phyloP scores from a whole-genome alignment of 306 rosid genomes.

The Trifolium fragiferum region DNA sequence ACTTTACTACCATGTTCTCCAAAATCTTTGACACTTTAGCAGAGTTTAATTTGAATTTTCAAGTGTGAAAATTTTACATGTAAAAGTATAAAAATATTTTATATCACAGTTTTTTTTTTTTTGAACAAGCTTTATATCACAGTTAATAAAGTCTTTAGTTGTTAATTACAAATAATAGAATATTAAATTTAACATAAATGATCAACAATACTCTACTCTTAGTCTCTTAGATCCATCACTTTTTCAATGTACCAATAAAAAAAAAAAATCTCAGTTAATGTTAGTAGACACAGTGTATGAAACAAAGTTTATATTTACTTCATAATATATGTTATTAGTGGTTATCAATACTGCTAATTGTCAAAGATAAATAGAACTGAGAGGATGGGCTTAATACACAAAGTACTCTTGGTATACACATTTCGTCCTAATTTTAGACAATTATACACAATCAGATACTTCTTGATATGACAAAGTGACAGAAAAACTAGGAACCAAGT shows the following conservation, averaged over 20 bases:
- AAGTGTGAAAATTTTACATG: too few relatives aligned
- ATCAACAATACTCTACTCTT: not conserved
- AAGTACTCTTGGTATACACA: not conserved
- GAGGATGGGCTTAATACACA: not conserved
- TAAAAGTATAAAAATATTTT: too few relatives aligned
- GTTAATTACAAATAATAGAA: too few relatives aligned
- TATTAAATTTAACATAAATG: too few relatives aligned
- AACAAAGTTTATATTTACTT: not conserved
- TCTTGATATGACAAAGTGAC: constrained; percentile 8
- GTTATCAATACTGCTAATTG: not conserved
- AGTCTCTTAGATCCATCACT: too few relatives aligned
- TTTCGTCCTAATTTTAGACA: constrained; percentile 11
- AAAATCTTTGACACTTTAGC: too few relatives aligned
- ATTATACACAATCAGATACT: constrained; percentile 18
- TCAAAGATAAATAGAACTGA: not conserved
- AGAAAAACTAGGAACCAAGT: not conserved
- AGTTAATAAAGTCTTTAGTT: too few relatives aligned
- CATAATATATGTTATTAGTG: not conserved
- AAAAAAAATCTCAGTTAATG: not conserved
- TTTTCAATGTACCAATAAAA: too few relatives aligned
- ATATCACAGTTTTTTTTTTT: too few relatives aligned
- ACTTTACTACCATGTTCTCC: too few relatives aligned
- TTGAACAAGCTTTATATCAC: too few relatives aligned
- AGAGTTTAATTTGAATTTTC: too few relatives aligned
- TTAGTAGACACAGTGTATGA: not conserved